Percentiles rank a stretch among this genome's conserved stretches.
Conservation (phyloP, 2,329 filamentous ascomycete genomes). For the Raffaelea ambrosiae region DNA sequence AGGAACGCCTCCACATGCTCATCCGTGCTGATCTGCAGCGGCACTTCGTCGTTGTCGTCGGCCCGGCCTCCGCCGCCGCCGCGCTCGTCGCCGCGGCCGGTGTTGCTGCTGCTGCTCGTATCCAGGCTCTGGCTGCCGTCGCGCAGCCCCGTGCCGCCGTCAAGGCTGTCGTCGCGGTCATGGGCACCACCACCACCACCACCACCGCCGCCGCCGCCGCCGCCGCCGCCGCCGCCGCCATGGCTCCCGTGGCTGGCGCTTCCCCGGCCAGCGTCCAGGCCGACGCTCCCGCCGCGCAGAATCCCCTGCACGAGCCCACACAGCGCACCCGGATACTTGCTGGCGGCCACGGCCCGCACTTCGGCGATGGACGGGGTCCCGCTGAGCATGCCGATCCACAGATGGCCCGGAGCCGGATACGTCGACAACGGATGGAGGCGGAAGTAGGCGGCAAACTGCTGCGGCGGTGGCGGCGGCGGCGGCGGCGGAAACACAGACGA, state of each 20-base stretch:
- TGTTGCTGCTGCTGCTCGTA: not conserved
- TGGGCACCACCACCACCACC: no score
- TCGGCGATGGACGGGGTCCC: conserved; percentile 44
- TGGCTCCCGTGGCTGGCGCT: not conserved
- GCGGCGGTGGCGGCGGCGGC: not conserved
- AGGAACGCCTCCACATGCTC: conserved; percentile 66
- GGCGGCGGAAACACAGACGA: no score
- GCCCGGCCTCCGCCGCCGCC: conserved; percentile 45
- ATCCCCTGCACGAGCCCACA: conserved; percentile 52
- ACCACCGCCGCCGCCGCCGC: conserved; percentile 43
- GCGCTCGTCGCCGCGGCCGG: not conserved
- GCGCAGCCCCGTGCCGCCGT: no score
- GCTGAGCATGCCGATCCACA: conserved; percentile 60
- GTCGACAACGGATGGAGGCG: conserved; percentile 59
- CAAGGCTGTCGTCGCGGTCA: no score
- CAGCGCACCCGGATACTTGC: conserved; percentile 51
- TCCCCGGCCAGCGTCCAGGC: no score
- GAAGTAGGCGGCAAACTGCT: conserved; percentile 51
- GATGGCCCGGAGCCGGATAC: conserved; percentile 36
- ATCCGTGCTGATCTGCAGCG: conserved; percentile 59
- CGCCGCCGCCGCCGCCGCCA: not conserved
- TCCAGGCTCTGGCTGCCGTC: not conserved
- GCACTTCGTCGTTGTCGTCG: conserved; percentile 50
- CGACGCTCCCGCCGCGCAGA: no score
- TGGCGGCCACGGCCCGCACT: conserved; percentile 50